Conservation (phyloP, 192 early-diverging fungal species). For the Linnemannia hyalina region DNA sequence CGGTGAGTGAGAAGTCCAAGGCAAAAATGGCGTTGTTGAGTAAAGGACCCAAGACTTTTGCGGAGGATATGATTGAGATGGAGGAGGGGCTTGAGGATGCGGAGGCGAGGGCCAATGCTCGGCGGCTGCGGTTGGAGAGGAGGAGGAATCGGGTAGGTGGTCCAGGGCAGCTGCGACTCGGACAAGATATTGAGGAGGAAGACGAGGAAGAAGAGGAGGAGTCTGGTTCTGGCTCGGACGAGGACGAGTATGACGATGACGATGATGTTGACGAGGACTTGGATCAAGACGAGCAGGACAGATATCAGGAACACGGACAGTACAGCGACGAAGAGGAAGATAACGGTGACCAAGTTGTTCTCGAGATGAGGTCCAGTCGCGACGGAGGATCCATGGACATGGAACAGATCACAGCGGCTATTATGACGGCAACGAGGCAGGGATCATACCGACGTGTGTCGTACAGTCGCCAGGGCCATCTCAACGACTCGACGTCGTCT, state of each 20-base stretch:
- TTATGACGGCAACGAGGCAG: not conserved
- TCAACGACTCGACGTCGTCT: not conserved
- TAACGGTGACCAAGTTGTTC: not conserved
- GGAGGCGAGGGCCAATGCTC: constrained; percentile 8
- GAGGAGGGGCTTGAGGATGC: constrained; percentile 39
- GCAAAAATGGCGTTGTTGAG: not conserved
- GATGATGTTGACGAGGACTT: not conserved
- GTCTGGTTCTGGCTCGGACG: not conserved
- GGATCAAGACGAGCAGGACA: not conserved
- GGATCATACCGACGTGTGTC: constrained; percentile 21
- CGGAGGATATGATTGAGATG: constrained; percentile 45
- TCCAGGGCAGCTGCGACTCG: not conserved
- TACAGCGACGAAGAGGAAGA: not conserved
- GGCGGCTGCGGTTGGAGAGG: constrained; percentile 9
- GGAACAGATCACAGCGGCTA: constrained; percentile 17
- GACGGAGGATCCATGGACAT: not conserved
- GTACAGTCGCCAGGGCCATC: constrained; percentile 18
- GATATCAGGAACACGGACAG: not conserved
- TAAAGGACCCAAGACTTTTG: constrained; percentile 13
- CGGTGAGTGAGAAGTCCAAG: constrained; percentile 1
- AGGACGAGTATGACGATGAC: not conserved
- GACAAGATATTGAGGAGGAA: not conserved
- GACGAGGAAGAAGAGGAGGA: not conserved
- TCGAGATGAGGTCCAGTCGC: not conserved
- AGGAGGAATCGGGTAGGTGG: not conserved